Base-by-base conservation (phyloP, 2,329 filamentous ascomycete genomes). In the Cadophora sp. region DNA sequence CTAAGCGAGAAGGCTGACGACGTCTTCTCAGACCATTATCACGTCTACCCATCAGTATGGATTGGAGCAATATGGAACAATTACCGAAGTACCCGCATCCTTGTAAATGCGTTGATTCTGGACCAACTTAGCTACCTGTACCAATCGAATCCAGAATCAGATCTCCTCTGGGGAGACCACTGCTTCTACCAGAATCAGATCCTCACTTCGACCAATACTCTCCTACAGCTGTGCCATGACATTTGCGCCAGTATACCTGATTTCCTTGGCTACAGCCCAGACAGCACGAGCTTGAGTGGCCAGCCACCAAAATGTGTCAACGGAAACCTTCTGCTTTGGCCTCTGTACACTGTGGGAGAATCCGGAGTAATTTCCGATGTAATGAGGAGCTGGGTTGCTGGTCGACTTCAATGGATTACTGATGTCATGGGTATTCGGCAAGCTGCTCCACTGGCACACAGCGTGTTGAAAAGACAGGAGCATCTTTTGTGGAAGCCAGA, bases 1-100 rank as follows among this genome's bases (percentile, higher is more conserved):
- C 40, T 73, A 26, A 46, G 67, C 12, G 29, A 68, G 37, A 60
- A 50, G 27, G 37, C 40, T n/a, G 69, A 73, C 1, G 68, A 72
- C 19, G 72, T 76, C 12, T 77, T 75, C 51, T 68, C 68, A 3
- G 74, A 74, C 48, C 58, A 71, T 43, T 77, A 77, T 59, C 74
- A 77, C 60, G 48, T 71, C 2, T 76, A 77, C 55, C 40, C 67
- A 9, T 72, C 65, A 51, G 50, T 73, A 14, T 74, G 72, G 72
- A 64, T 73, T 11, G 74, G 70, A 6, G 69, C 70, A n/a, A 69
- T 72, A n/a, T 77, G 76, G 74, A 77, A 77, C 51, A 60, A 71
- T 26, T 73, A 73, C 27, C 67, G 76, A 29, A 68, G 64, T 29
- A 37, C 71, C 29, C 72, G 76, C 1, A 71, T 75, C n/a, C 66